Percentiles rank a stretch among this genome's conserved stretches.
Evolutionary conservation across 73 alveolate genomes (phyloP).

Genomic region (Paraurostyla sp.): DNA sequence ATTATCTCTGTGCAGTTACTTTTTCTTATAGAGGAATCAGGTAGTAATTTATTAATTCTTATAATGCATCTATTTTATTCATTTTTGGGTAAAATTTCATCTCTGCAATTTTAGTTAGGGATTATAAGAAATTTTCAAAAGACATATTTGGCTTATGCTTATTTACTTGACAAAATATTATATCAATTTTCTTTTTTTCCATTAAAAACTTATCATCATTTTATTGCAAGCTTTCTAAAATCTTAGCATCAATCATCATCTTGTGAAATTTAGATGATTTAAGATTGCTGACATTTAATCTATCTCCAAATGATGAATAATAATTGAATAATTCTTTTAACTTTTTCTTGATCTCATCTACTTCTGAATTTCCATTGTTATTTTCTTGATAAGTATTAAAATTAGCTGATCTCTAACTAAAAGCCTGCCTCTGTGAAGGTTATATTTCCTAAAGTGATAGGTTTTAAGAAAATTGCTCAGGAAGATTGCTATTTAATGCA

Average conservation of each 20-base stretch:
- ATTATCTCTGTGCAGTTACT: conserved; percentile 4
- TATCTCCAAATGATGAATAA: conserved; percentile 74
- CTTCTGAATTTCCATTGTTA: neutral
- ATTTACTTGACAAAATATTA: conserved; percentile 69
- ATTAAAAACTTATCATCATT: neutral
- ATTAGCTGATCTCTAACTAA: neutral
- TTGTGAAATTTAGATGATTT: conserved; percentile 69
- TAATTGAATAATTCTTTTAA: conserved; percentile 67
- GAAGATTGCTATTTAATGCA: too few relatives aligned
- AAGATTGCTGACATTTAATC: conserved; percentile 65
- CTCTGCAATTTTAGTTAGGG: conserved; percentile 70
- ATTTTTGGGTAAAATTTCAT: conserved; percentile 13
- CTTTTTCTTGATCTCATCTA: conserved; percentile 68
- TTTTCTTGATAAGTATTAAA: neutral
- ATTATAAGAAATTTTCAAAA: conserved; percentile 70
- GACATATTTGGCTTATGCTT: conserved; percentile 75
- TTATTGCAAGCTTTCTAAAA: neutral
- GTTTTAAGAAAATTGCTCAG: too few relatives aligned
- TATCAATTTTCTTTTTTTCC: conserved; percentile 68
- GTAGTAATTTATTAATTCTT: conserved; percentile 54
- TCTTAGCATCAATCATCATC: conserved; percentile 75
- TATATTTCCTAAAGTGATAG: neutral
- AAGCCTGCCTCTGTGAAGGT: neutral
- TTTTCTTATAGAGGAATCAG: conserved; percentile 71
- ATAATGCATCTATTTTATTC: conserved; percentile 63